Base-by-base conservation (phyloP, 2,329 filamentous ascomycete species). In the Arthrinium phaeospermum region DNA sequence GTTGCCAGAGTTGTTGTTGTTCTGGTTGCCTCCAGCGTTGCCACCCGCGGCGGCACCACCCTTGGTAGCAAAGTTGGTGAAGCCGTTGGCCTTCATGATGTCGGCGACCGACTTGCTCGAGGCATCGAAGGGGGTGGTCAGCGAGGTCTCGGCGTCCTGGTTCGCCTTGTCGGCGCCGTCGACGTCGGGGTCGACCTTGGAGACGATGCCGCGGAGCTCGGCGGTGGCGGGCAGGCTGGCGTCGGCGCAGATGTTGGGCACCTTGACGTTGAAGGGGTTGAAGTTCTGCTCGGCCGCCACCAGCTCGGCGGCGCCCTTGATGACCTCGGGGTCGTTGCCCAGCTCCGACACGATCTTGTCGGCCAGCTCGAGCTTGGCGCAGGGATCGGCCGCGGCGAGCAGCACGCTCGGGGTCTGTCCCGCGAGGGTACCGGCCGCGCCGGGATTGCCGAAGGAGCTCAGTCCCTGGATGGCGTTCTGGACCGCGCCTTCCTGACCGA, bases 231-330 rank as follows among this genome's bases (percentile, higher is more conserved):
- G 92, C 2, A 94, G 87, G 37, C 85, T 83, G 1, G 90, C 82
- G 75, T 93, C 90, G 49, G 84, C 87, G 82, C 92, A 93, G 79
- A 94, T 88, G 74, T 86, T 89, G 24, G 89, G 91, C 46, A 90
- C 85, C 77, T 83, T 83, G 74, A 88, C 86, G 71, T 82, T 88
- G 75, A 90, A 92, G 70, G 90, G 90, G 84, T 93, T 93, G 84
- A 92, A 92, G 87, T 93, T 93, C 82, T 92, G 91, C 85, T 93
- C 91, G 4, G 91, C 91, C 37, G 88, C 87, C 19, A 93, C 91
- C 49, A 93, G 86, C 22, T 87, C 87, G 72, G 86, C 86, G 24
- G 91, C 91, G 27, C 89, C 91, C 19, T 86, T 85, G 72, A 93
- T 84, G 75, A 91, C 90, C 73, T 86, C 83, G n/a, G 86, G 81